These are phyloP conservation scores for Carnegiea gigantea DNA, from an alignment of 179 eudicot species.

Conservation along the genomic window DNA sequence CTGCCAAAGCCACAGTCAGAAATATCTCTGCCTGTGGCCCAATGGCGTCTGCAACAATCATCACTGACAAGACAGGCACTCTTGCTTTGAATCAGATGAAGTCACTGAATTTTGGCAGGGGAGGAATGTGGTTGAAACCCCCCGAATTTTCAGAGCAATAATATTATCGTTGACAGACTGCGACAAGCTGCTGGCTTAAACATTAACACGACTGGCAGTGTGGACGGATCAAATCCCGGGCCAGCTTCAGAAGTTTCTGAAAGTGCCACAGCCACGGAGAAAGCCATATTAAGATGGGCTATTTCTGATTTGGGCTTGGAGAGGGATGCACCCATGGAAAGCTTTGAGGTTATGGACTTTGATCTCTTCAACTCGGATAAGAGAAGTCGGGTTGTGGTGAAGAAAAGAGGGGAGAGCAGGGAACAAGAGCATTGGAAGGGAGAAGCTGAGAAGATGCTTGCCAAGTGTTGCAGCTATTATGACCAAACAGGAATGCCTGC, in stretches of 20 bases:
- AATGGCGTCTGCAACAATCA: conserved; percentile 51
- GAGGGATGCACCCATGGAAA: conserved; percentile 34
- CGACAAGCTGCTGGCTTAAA: conserved; percentile 36
- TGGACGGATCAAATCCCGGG: conserved; percentile 18
- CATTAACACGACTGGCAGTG: conserved; percentile 34
- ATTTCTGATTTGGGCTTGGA: conserved; percentile 45
- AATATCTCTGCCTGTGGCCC: conserved; percentile 52
- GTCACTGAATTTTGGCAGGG: conserved; percentile 45
- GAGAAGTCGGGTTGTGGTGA: conserved; percentile 49
- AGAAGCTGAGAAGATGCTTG: conserved; percentile 67
- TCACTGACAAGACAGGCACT: conserved; percentile 54
- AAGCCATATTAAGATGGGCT: conserved; percentile 58
- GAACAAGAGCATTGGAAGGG: conserved; percentile 63
- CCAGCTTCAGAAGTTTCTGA: conserved; percentile 40
- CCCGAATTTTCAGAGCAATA: background rate
- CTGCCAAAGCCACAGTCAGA: conserved; percentile 50
- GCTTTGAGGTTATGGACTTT: conserved; percentile 33
- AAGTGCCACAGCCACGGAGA: conserved; percentile 48
- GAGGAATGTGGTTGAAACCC: conserved; percentile 5
- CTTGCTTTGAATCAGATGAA: conserved; percentile 47
- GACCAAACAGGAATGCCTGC: conserved; percentile 32
- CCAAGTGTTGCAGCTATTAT: conserved; percentile 44
- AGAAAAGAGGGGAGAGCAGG: conserved; percentile 24
- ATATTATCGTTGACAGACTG: conserved; percentile 27
- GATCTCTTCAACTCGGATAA: conserved; percentile 61